Percentiles rank a stretch among this genome's conserved stretches.
These are phyloP conservation scores for Amylocystis lapponica DNA, from an alignment of 768 basidiomycete genomes.

Conservation along the genomic window DNA sequence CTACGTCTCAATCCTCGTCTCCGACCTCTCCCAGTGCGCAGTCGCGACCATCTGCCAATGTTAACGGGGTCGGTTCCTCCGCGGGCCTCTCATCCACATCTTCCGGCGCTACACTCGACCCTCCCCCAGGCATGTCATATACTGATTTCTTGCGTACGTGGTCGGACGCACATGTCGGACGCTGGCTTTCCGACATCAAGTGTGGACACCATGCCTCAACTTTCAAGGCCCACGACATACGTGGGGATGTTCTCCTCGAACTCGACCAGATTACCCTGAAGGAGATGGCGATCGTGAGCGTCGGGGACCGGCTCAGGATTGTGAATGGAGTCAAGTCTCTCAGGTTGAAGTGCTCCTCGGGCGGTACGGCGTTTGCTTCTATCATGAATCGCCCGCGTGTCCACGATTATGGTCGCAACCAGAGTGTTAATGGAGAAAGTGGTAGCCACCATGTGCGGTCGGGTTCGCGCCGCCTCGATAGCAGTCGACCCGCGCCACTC, in stretches of 20 bases:
- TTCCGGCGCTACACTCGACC: conserved; percentile 40
- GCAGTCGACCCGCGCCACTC: conserved; percentile 74
- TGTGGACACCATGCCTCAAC: conserved; percentile 60
- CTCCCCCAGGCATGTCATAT: conserved; percentile 54
- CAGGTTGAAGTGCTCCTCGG: conserved; percentile 45
- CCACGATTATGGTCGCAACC: conserved; percentile 15
- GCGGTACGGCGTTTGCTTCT: conserved; percentile 10
- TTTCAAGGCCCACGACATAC: conserved; percentile 85
- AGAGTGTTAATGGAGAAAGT: conserved; percentile 16
- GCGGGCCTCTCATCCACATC: no score
- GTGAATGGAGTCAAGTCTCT: conserved; percentile 78
- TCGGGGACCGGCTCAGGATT: conserved; percentile 90
- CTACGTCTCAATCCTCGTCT: conserved; percentile 31
- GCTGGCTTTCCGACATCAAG: conserved; percentile 76
- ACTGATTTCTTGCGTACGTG: conserved; percentile 64
- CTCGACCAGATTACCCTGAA: conserved; percentile 81
- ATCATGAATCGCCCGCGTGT: conserved; percentile 18
- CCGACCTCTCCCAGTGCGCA: conserved; percentile 28
- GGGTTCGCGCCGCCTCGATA: conserved; percentile 46
- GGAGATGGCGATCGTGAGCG: conserved; percentile 85
- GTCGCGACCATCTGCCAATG: conserved; percentile 4
- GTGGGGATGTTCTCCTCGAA: conserved; percentile 88
- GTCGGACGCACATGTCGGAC: conserved; percentile 63
- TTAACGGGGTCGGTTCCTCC: no score
- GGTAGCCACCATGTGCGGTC: conserved; percentile 26